A percentile compares a stretch with the other conserved stretches of the same genome.
Evolutionary conservation across 306 rosid genomes (phyloP).

Genomic region (Phaseolus lunatus): DNA sequence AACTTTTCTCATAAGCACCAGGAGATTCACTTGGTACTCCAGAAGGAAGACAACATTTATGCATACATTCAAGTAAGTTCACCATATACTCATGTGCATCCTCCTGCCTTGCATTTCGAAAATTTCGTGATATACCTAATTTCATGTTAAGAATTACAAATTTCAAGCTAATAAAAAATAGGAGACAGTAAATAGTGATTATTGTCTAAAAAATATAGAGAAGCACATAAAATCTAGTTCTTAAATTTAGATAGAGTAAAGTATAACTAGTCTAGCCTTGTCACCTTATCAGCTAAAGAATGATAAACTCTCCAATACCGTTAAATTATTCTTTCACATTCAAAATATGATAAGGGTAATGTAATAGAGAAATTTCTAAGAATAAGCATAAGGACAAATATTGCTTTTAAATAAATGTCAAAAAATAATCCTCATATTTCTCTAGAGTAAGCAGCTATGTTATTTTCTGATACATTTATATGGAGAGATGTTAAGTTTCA

Average conservation of each 20-base stretch:
- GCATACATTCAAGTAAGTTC: slow-evolving; percentile 97
- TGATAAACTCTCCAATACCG: no score
- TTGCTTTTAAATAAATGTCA: no score
- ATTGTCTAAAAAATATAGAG: not conserved
- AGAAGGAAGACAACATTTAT: slow-evolving; percentile 93
- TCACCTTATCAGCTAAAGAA: not conserved
- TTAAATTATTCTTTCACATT: not conserved
- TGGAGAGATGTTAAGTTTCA: not conserved
- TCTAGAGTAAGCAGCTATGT: not conserved
- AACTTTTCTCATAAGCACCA: slow-evolving; percentile 93
- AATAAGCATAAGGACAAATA: not conserved
- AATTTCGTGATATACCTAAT: slow-evolving; percentile 91
- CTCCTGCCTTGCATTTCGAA: slow-evolving; percentile 87
- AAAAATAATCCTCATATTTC: no score
- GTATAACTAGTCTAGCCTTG: not conserved
- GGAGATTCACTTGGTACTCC: slow-evolving; percentile 96
- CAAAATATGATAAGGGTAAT: no score
- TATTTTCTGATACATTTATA: not conserved
- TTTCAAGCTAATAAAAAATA: slow-evolving; percentile 23
- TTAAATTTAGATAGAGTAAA: not conserved
- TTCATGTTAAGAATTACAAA: slow-evolving; percentile 61
- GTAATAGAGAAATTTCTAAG: no score
- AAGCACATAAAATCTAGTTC: not conserved
- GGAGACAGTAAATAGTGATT: not conserved
- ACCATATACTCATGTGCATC: slow-evolving; percentile 99